Percentiles rank a stretch among this genome's conserved stretches.
Evolutionary conservation across 139 green algal species (phyloP).

Genomic region (Chlamydomonas sp.): DNA sequence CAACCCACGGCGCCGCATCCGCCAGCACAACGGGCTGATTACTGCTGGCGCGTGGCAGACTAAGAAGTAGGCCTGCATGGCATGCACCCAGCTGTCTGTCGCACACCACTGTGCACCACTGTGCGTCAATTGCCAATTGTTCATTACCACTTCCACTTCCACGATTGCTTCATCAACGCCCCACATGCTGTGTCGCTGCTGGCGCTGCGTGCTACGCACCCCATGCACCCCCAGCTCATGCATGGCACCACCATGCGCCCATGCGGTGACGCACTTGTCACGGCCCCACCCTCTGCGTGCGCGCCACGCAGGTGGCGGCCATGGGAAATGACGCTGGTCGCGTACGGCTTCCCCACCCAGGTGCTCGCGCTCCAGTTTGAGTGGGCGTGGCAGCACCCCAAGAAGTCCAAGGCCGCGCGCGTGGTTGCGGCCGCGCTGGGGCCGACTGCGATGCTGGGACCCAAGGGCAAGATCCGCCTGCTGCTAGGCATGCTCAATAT

Average conservation of each 20-base stretch:
- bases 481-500: conserved; percentile 71
- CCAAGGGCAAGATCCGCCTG: conserved; percentile 67
- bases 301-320: conserved; percentile 58
- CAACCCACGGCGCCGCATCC: conserved; percentile 73
- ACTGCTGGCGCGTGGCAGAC: conserved; percentile 39
- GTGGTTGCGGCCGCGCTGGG: conserved; percentile 33
- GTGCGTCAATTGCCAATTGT: neutral
- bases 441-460: conserved; percentile 25
- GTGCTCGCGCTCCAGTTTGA: conserved; percentile 89
- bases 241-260: neutral
- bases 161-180: neutral
- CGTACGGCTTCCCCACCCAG: conserved; percentile 81
- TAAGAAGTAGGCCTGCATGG: conserved; percentile 35
- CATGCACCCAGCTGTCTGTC: too few relatives aligned
- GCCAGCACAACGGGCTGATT: conserved; percentile 83
- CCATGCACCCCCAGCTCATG: too few relatives aligned
- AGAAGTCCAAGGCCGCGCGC: conserved; percentile 44
- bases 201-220: neutral
- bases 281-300: neutral
- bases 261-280: neutral
- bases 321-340: conserved; percentile 90
- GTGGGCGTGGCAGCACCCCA: conserved; percentile 93
- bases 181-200: neutral
- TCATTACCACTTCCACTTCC: neutral
- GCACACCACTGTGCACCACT: too few relatives aligned